These are phyloP conservation scores for Moniliella sp. DNA, from an alignment of 1,284 basidiomycete species.

Conservation along the genomic window DNA sequence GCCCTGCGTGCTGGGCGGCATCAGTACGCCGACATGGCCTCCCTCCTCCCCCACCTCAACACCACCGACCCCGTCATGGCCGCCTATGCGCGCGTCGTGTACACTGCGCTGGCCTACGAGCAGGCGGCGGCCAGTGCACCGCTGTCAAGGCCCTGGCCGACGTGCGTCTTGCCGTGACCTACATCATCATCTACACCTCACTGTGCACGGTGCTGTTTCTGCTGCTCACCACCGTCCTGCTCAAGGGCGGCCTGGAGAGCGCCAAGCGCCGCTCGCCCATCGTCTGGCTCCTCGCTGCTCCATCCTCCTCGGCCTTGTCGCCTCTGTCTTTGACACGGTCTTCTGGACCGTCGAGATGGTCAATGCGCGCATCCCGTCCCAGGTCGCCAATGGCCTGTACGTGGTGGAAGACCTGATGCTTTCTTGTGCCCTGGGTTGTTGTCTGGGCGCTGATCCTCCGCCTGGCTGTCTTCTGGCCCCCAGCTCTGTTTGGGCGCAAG, in stretches of 20 bases:
- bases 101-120: too few species aligned
- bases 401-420: constrained; percentile 10
- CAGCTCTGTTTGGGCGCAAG: constrained; percentile 6
- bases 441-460: constrained; percentile 11
- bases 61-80: too few species aligned
- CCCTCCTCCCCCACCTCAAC: too few species aligned
- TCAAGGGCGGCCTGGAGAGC: constrained; percentile 11
- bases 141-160: too few species aligned
- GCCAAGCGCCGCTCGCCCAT: constrained; percentile 8
- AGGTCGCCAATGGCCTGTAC: constrained; percentile 5
- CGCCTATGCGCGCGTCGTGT: too few species aligned
- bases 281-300: constrained; percentile 11
- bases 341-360: constrained; percentile 9
- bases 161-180: too few species aligned
- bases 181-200: constrained; percentile 18
- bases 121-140: too few species aligned
- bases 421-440: constrained; percentile 11
- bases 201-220: constrained; percentile 14
- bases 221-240: constrained; percentile 11
- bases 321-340: constrained; percentile 13
- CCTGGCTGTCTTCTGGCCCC: constrained; percentile 11
- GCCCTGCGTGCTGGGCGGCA: too few species aligned
- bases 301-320: constrained; percentile 12
- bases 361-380: too few species aligned
- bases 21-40: too few species aligned